Evolutionary conservation across 225 moss, liverwort and hornwort species (phyloP).

Genomic region (Marchantia paleacea): DNA sequence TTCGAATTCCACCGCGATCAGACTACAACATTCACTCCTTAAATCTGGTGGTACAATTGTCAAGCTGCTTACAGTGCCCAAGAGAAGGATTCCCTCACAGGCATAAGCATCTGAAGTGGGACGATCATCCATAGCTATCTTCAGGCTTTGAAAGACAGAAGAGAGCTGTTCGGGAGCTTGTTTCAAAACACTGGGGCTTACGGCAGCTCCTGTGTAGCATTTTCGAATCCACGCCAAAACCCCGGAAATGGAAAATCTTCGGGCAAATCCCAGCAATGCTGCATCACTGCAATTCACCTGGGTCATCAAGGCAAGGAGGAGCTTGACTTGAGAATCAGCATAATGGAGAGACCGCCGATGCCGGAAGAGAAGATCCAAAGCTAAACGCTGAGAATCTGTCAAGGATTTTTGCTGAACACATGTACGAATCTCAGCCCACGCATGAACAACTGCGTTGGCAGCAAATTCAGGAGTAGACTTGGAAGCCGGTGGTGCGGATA

Average conservation of each 20-base stretch:
- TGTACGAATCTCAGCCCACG: slow-evolving; percentile 65
- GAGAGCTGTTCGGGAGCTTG: slow-evolving; percentile 49
- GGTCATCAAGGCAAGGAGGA: slow-evolving; percentile 58
- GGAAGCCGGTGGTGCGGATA: slow-evolving; percentile 9
- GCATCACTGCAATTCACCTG: slow-evolving; percentile 47
- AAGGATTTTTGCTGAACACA: slow-evolving; percentile 56
- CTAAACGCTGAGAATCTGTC: slow-evolving; percentile 51
- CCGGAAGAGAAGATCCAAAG: slow-evolving; percentile 54
- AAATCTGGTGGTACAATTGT: slow-evolving; percentile 38
- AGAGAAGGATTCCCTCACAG: slow-evolving; percentile 61
- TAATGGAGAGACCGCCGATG: slow-evolving; percentile 70
- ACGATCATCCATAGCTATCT: slow-evolving; percentile 50
- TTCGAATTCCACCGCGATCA: slow-evolving; percentile 50
- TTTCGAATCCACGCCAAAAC: slow-evolving; percentile 73
- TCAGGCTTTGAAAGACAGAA: slow-evolving; percentile 43
- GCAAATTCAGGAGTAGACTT: slow-evolving; percentile 21
- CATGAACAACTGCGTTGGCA: slow-evolving; percentile 45
- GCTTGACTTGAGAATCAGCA: slow-evolving; percentile 83
- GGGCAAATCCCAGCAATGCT: slow-evolving; percentile 56
- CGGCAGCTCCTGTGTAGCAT: slow-evolving; percentile 42
- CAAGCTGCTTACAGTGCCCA: slow-evolving; percentile 55
- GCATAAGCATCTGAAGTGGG: slow-evolving; percentile 61
- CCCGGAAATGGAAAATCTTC: slow-evolving; percentile 52
- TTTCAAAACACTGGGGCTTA: slow-evolving; percentile 33
- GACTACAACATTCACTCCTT: slow-evolving; percentile 49